Conservation (phyloP, 441 rosid species). For the Dalechampia spathulata region DNA sequence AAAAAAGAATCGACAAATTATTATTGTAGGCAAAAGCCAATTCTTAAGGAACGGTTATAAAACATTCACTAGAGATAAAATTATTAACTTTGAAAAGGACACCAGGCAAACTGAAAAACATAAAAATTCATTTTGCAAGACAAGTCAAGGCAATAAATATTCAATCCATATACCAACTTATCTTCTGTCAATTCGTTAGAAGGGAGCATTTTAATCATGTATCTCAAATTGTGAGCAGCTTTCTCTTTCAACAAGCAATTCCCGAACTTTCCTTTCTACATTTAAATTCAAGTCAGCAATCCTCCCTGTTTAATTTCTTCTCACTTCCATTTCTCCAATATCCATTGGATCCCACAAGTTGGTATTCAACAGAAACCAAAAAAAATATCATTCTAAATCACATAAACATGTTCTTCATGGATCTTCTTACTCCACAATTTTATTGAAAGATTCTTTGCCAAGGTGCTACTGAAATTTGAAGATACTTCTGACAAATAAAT, state of each 20-base stretch:
- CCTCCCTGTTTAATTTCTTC: too few relatives aligned
- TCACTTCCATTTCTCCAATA: neutral
- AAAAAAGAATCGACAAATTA: slow-evolving; percentile 11
- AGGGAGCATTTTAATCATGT: too few relatives aligned
- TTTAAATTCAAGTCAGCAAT: neutral
- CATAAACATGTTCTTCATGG: neutral
- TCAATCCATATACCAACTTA: too few relatives aligned
- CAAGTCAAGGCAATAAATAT: too few relatives aligned
- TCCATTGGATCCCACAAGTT: neutral
- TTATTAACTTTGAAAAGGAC: neutral
- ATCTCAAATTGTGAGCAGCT: neutral
- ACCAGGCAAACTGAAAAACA: too few relatives aligned
- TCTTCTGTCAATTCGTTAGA: too few relatives aligned
- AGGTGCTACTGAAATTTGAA: too few relatives aligned
- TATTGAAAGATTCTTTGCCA: too few relatives aligned
- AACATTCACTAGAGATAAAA: neutral
- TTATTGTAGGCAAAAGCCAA: neutral
- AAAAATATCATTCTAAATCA: neutral
- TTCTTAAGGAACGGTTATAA: neutral
- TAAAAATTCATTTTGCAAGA: too few relatives aligned
- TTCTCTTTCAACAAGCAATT: neutral
- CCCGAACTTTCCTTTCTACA: neutral
- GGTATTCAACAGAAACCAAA: neutral
- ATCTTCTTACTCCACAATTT: too few relatives aligned
- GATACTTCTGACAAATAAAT: neutral